Evolutionary conservation across 2,329 filamentous ascomycete genomes (phyloP).

Genomic region (Ophiostoma australiae): DNA sequence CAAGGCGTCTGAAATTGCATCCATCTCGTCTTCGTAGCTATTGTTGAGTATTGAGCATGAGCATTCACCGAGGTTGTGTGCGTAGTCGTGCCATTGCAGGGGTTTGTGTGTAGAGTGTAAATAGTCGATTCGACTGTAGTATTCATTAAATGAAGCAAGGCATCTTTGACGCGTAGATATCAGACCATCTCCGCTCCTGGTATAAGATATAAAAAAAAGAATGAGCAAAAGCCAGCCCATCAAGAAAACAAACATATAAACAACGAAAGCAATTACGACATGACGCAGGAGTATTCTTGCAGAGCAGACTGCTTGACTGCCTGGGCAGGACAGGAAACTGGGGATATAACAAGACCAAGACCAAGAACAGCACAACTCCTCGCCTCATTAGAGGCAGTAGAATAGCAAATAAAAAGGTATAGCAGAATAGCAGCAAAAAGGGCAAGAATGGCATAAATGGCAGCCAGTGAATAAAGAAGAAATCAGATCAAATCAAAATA

Average conservation of each 20-base stretch:
- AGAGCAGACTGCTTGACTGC: background rate
- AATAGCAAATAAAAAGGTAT: background rate
- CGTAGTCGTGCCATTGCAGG: no score
- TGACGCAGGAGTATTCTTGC: background rate
- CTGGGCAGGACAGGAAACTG: background rate
- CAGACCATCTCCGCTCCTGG: background rate
- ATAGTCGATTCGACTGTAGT: background rate
- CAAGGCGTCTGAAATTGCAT: background rate
- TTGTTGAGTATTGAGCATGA: no score
- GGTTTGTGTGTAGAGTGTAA: background rate
- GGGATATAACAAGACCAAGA: background rate
- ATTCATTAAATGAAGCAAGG: background rate
- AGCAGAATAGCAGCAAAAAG: background rate
- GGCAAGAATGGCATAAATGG: background rate
- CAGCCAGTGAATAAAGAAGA: background rate
- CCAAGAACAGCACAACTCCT: background rate
- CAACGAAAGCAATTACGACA: background rate
- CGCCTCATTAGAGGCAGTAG: background rate
- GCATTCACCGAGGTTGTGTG: background rate
- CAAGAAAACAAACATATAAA: background rate
- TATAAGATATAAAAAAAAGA: background rate
- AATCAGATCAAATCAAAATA: background rate
- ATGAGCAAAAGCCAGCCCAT: no score
- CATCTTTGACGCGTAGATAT: background rate
- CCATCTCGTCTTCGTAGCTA: background rate